Evolutionary conservation across 768 basidiomycete genomes (phyloP).

Genomic region (Termitomyces sp.): DNA sequence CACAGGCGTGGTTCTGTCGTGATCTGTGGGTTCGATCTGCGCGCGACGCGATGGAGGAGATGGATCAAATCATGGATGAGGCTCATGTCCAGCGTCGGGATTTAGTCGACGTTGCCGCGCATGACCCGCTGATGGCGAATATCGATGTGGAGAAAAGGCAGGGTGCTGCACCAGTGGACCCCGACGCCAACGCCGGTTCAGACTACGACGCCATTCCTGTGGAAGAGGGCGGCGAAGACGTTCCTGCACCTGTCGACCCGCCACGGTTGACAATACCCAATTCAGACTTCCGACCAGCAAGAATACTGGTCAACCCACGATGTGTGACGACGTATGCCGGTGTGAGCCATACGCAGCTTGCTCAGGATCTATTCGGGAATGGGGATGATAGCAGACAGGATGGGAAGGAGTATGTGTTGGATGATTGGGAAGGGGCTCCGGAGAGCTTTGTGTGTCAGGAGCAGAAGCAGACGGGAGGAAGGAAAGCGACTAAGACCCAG

Average conservation of each 20-base stretch:
- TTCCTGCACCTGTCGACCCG: slow-evolving; percentile 33
- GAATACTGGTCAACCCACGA: slow-evolving; percentile 93
- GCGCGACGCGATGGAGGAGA: slow-evolving; percentile 64
- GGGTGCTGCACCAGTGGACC: slow-evolving; percentile 37
- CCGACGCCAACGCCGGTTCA: slow-evolving; percentile 81
- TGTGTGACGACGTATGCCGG: slow-evolving; percentile 99
- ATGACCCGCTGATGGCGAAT: slow-evolving; percentile 30
- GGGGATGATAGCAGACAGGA: slow-evolving; percentile 51
- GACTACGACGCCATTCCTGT: slow-evolving; percentile 87
- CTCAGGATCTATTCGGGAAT: slow-evolving; percentile 89
- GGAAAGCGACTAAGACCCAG: slow-evolving; percentile 87
- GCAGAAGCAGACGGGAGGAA: slow-evolving; percentile 84
- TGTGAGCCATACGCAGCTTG: slow-evolving; percentile 92
- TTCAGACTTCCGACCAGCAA: slow-evolving; percentile 80
- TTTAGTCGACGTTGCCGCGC: slow-evolving; percentile 32
- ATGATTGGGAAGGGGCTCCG: slow-evolving; percentile 96
- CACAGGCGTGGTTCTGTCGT: slow-evolving; percentile 97
- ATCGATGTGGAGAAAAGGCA: slow-evolving; percentile 23
- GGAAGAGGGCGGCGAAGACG: slow-evolving; percentile 48
- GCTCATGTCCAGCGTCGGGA: slow-evolving; percentile 26
- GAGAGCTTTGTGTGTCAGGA: slow-evolving; percentile 99
- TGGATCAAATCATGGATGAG: slow-evolving; percentile 35
- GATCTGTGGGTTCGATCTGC: slow-evolving; percentile 96
- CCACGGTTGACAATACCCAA: slow-evolving; percentile 72
- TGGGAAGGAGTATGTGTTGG: slow-evolving; percentile 75